A percentile compares a stretch with the other conserved stretches of the same genome.
phyloP scores from a whole-genome alignment of 805 yeast genomes.

The Starmerella bacillaris region DNA sequence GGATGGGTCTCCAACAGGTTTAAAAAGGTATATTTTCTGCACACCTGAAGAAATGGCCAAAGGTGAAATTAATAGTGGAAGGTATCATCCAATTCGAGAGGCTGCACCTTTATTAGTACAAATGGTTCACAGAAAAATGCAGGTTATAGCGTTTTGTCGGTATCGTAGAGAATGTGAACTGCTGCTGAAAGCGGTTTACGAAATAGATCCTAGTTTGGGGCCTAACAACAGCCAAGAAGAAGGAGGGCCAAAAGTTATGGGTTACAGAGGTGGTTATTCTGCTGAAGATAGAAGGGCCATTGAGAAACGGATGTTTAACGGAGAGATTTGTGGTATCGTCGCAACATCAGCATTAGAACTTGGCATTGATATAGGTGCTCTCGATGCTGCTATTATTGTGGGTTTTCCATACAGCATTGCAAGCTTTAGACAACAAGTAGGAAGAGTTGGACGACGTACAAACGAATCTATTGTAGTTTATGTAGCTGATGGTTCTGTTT shows the following conservation, averaged over 20 bases:
- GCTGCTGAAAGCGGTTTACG: conserved; percentile 64
- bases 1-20: conserved; percentile 84
- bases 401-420: conserved; percentile 84
- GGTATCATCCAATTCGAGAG: conserved; percentile 56
- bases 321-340: conserved; percentile 65
- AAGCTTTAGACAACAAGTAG: conserved; percentile 87
- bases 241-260: conserved; percentile 30
- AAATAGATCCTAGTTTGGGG: conserved; percentile 26
- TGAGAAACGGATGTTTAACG: conserved; percentile 79
- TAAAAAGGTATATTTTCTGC: conserved; percentile 63
- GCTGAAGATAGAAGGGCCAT: conserved; percentile 70
- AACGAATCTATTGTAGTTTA: conserved; percentile 66
- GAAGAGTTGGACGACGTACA: conserved; percentile 85
- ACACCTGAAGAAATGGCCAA: conserved; percentile 58
- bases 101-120: conserved; percentile 58
- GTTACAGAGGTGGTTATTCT: conserved; percentile 90
- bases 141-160: conserved; percentile 80
- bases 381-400: conserved; percentile 80
- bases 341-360: conserved; percentile 92
- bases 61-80: conserved; percentile 33
- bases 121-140: conserved; percentile 42
- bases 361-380: conserved; percentile 85
- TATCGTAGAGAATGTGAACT: conserved; percentile 75
- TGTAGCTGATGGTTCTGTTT: conserved; percentile 62
- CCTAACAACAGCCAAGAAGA: conserved; percentile 32